Evolutionary conservation across 2,329 filamentous ascomycete genomes (phyloP), one percentile per base, ranked within the genome.

Genomic region (Fusarium stilboides): DNA sequence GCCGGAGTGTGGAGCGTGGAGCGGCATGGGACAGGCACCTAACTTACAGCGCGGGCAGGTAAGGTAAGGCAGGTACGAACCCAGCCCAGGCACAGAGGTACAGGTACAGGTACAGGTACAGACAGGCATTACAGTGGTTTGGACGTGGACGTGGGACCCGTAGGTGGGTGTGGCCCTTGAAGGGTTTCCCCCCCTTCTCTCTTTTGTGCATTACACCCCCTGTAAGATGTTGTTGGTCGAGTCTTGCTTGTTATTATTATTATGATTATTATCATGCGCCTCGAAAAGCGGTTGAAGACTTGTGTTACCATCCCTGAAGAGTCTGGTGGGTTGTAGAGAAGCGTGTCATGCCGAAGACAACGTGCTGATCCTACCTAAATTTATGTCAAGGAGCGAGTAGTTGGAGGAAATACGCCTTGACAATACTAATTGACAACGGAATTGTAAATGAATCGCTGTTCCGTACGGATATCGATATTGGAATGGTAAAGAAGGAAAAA

Each of bases 1-100:
- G 73, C 69, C 70, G 62, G 64, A 75, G 72, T 65, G 72, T 72
- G 65, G 71, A 65, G 70, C 69, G 59, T 71, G 63, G 69, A 71
- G 65, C 65, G 66, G 65, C 49, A 57, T 53, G 65, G 70, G 54
- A 65, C 62, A 59, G 62, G 62, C 55, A 31, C 49, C 49, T 49
- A 47, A 45, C 61, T 58, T 64, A 64, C 61, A 64, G 62, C 36
- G 34, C 42, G 51, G 33, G 62, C 50, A 53, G 47, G 37, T 22
- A 62, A 62, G 36, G 50, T 24, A 62, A 56, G 44, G 36, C 39
- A 64, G 36, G 59, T 61, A 57, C 53, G 33, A 37, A 40, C 37
- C 42, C 55, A 31, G 57, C 37, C 20, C 40, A 59, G 58, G 65
- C 34, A 43, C 47, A 65, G 62, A 53, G 52, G 65, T 53, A 52